Conservation (phyloP, 2,329 filamentous ascomycete genomes). For the Cordyceps fumosorosea region DNA sequence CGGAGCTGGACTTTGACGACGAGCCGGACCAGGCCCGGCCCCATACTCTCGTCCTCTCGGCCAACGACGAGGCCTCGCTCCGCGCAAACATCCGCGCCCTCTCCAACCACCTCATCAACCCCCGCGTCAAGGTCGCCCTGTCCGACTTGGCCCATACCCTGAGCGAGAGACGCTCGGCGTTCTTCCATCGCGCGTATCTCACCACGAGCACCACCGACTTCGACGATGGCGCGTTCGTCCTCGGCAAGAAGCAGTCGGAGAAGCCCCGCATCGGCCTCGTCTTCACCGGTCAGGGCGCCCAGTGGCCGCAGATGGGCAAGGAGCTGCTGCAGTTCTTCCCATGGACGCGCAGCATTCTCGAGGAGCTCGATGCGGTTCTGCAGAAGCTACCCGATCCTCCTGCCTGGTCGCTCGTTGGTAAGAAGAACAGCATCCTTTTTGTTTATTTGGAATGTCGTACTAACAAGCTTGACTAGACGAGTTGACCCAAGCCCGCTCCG, state of each 20-base stretch:
- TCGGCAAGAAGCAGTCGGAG: constrained; percentile 1
- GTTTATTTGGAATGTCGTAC: not conserved
- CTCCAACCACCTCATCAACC: constrained; percentile 21
- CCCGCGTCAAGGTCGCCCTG: constrained; percentile 18
- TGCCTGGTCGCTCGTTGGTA: constrained; percentile 10
- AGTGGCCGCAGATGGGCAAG: constrained; percentile 17
- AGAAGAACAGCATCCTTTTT: not conserved
- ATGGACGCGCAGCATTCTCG: constrained; percentile 11
- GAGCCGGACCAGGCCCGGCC: not conserved
- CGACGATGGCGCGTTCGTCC: not conserved
- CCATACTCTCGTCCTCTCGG: constrained; percentile 14
- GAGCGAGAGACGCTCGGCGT: constrained; percentile 17
- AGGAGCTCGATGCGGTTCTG: constrained; percentile 13
- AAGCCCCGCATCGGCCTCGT: constrained; percentile 16
- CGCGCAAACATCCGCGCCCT: constrained; percentile 12
- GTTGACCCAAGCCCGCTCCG: constrained; percentile 1
- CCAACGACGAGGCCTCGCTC: constrained; percentile 15
- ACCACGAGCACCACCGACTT: constrained; percentile 8
- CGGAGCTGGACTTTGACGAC: not conserved
- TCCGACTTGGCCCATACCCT: constrained; percentile 25
- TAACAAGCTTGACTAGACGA: not conserved
- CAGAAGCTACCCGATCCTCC: constrained; percentile 1
- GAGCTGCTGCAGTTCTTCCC: constrained; percentile 14
- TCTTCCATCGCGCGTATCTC: constrained; percentile 20
- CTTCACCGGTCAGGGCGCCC: constrained; percentile 25